Percentiles rank a stretch among this genome's conserved stretches.
phyloP scores from a whole-genome alignment of 176 grass and related monocot genomes.

The Panicum miliaceum region DNA sequence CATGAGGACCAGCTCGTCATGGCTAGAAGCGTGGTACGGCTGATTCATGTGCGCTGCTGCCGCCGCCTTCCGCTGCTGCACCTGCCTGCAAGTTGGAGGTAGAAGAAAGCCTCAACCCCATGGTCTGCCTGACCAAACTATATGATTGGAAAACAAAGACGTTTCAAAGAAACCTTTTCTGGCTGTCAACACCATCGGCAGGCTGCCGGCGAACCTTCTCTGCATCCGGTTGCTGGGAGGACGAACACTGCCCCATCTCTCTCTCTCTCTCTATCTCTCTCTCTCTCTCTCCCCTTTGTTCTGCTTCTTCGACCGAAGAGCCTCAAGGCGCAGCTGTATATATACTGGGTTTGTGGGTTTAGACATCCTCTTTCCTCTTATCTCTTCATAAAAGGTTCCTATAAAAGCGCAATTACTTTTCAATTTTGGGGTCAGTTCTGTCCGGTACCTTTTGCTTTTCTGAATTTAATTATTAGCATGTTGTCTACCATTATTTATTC shows the following conservation, averaged over 20 bases:
- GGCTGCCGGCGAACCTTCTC: neutral
- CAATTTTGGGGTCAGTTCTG: too few relatives aligned
- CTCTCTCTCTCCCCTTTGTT: neutral
- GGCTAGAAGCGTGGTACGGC: slow-evolving; percentile 1
- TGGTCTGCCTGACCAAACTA: neutral
- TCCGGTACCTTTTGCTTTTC: neutral
- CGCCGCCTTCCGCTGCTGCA: slow-evolving; percentile 51
- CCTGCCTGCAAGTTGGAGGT: slow-evolving; percentile 50
- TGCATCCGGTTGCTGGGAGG: neutral
- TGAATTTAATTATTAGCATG: neutral
- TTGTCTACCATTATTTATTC: neutral
- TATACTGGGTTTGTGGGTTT: neutral
- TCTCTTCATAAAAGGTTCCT: neutral
- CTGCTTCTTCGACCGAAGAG: neutral
- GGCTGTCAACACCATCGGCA: neutral
- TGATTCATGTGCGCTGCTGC: slow-evolving; percentile 48
- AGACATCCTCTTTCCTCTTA: neutral
- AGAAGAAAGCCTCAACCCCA: neutral
- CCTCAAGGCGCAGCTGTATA: neutral
- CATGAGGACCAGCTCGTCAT: slow-evolving; percentile 63
- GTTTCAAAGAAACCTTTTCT: slow-evolving; percentile 17
- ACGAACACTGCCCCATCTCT: slow-evolving; percentile 30
- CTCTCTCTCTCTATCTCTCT: neutral
- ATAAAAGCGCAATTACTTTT: neutral
- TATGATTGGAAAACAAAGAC: neutral